Evolutionary conservation across 768 basidiomycete genomes (phyloP).

Genomic region (Tylopilus cervinicoccineus): DNA sequence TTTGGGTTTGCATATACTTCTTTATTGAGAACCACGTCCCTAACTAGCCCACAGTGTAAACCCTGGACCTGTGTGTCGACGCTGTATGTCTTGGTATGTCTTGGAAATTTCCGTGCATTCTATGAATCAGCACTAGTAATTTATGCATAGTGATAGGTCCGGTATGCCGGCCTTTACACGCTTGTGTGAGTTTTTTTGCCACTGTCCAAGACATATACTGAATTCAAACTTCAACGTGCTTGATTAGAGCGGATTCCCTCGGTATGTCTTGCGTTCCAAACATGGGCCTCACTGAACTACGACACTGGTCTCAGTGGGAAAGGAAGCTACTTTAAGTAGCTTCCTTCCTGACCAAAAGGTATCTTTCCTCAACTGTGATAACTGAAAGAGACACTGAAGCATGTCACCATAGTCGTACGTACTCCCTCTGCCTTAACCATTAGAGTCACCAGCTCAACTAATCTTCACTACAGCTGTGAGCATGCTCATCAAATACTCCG

Average conservation of each 20-base stretch:
- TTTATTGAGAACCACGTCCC: constrained; percentile 16
- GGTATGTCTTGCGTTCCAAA: constrained; percentile 1
- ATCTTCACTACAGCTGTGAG: constrained; percentile 3
- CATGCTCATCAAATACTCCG: not conserved
- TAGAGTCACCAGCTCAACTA: not conserved
- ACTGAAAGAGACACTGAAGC: not conserved
- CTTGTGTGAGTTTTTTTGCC: not conserved
- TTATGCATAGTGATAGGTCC: constrained; percentile 9
- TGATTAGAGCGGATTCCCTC: not conserved
- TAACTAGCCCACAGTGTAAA: not conserved
- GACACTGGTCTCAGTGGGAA: not conserved
- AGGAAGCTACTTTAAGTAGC: no score
- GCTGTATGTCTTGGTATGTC: not conserved
- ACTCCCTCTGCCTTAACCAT: not conserved
- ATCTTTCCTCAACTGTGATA: no score
- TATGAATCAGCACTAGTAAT: not conserved
- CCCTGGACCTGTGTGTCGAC: not conserved
- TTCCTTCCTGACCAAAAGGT: not conserved
- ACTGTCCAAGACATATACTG: fast-evolving
- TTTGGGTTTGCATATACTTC: no score
- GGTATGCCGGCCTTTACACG: constrained; percentile 2
- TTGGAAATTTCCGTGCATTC: not conserved
- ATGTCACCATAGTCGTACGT: not conserved
- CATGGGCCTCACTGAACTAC: not conserved
- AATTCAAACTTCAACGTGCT: not conserved